Conservation (phyloP, 2,329 filamentous ascomycete species). For the Geoglossum cookeanum region DNA sequence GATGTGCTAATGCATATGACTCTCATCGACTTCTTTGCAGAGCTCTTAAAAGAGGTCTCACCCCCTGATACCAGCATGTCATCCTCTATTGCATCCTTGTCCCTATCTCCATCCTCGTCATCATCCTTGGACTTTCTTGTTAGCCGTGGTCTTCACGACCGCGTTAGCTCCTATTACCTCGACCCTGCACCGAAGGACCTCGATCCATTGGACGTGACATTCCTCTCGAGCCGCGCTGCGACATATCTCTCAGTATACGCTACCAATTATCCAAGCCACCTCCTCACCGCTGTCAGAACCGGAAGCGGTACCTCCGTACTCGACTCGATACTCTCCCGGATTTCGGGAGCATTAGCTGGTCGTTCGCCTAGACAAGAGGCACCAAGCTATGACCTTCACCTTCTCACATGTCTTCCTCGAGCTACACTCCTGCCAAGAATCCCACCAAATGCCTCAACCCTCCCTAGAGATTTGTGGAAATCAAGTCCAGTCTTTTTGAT, state of each 20-base stretch:
- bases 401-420: conserved; percentile 38
- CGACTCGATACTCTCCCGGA: conserved; percentile 26
- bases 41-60: conserved; percentile 27
- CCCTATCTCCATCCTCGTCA: conserved; percentile 20
- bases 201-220: conserved; percentile 32
- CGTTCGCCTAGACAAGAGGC: conserved; percentile 29
- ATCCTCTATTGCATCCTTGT: conserved; percentile 13
- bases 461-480: conserved; percentile 18
- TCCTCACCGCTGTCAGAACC: conserved; percentile 22
- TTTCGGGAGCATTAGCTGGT: conserved; percentile 26
- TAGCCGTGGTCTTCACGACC: conserved; percentile 29
- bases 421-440: conserved; percentile 21
- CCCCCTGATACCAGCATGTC: conserved; percentile 15
- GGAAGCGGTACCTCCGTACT: conserved; percentile 17
- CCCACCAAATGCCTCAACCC: not conserved
- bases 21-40: conserved; percentile 35
- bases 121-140: conserved; percentile 33
- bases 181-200: conserved; percentile 26
- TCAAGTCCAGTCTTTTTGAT: conserved; percentile 28
- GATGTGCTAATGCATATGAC: conserved; percentile 43
- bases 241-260: conserved; percentile 39
- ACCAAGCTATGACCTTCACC: conserved; percentile 34
- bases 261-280: conserved; percentile 33
- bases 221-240: conserved; percentile 34
- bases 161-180: conserved; percentile 30